phyloP scores from a whole-genome alignment of 2,329 filamentous ascomycete species.

The Colletotrichum paranaense region DNA sequence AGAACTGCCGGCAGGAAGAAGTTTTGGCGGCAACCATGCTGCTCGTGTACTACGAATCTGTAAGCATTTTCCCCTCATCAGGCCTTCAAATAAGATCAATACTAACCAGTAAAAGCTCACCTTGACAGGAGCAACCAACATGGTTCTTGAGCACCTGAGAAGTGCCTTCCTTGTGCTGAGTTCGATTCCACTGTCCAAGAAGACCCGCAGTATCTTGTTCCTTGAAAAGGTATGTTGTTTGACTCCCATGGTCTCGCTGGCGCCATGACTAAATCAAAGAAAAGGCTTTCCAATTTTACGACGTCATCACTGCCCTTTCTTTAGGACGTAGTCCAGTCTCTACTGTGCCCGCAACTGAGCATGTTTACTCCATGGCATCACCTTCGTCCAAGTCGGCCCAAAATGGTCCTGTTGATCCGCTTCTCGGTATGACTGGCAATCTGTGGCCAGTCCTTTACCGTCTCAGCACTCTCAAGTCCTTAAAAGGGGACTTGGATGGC shows the following conservation, averaged over 20 bases:
- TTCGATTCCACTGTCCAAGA: not conserved
- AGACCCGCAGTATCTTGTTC: not conserved
- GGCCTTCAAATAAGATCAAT: not conserved
- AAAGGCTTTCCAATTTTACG: not conserved
- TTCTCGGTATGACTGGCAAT: not conserved
- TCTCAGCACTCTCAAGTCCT: not conserved
- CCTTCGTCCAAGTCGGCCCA: not conserved
- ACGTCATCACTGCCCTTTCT: not conserved
- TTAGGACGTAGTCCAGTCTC: not conserved
- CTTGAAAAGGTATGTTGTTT: not conserved
- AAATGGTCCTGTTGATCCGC: not conserved
- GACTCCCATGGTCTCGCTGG: not conserved
- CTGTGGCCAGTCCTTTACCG: not conserved
- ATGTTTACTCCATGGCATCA: not conserved
- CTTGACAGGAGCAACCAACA: not conserved
- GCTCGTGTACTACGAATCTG: constrained; percentile 53
- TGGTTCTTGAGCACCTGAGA: not conserved
- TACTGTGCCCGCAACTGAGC: not conserved
- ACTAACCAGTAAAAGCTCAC: not conserved
- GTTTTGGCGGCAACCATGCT: constrained; percentile 70
- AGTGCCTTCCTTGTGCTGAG: not conserved
- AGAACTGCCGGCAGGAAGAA: constrained; percentile 63
- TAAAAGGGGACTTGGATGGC: not conserved
- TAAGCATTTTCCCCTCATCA: not conserved
- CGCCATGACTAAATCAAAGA: not conserved